These are phyloP conservation scores for Solanum hybrid DNA, from an alignment of 305 asterid species.

Conservation along the genomic window DNA sequence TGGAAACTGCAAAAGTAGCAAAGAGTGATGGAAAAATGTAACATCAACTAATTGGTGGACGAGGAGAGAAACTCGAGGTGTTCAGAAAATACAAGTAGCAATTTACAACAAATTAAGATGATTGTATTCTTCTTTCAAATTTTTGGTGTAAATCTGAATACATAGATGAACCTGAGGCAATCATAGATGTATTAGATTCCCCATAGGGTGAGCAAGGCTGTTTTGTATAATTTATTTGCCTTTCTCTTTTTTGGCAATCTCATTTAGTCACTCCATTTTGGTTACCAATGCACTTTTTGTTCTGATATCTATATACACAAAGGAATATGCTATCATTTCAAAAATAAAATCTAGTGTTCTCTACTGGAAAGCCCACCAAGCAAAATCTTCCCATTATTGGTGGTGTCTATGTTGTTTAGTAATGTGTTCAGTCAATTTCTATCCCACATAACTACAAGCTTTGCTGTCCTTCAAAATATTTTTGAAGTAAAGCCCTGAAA, in stretches of 20 bases:
- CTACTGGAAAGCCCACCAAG: not conserved
- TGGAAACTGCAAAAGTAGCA: not conserved
- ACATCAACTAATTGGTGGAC: not conserved
- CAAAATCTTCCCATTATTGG: not conserved
- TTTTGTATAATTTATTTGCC: not conserved
- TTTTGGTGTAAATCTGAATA: not conserved
- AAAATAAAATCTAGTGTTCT: not conserved
- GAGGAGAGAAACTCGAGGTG: not conserved
- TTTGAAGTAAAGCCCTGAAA: not conserved
- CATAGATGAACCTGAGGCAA: not conserved
- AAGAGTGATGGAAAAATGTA: not conserved
- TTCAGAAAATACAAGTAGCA: not conserved
- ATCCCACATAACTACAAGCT: not conserved
- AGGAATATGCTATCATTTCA: not conserved
- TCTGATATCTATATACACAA: not conserved
- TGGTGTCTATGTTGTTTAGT: not conserved
- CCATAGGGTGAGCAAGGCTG: not conserved
- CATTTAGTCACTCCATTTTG: not conserved
- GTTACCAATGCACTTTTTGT: not conserved
- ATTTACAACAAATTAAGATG: not conserved
- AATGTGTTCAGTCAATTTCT: not conserved
- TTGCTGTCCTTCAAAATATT: not conserved
- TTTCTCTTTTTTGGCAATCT: not conserved
- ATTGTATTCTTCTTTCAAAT: not conserved
- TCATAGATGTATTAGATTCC: not conserved